Base-by-base conservation (phyloP, 1,139 yeast species). In the Protomyces inouyei region DNA sequence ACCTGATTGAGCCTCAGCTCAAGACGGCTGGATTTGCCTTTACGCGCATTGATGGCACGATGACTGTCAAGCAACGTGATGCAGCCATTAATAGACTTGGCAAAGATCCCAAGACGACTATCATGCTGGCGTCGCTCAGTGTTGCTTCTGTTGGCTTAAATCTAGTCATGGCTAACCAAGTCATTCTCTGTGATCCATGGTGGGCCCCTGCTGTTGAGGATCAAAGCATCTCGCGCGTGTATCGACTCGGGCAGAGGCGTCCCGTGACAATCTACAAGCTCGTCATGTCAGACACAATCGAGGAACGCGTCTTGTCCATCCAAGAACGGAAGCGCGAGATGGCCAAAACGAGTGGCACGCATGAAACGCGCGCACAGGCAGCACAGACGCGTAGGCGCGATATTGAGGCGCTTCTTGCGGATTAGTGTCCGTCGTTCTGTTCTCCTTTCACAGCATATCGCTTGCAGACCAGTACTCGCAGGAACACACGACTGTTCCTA, bases 181-280 rank as follows among this genome's bases (percentile, higher is more conserved):
- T 84, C 21, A 76, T 84, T 2, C 69, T 84, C 23, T 73, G 79
- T 64, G 87, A 84, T 69, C 87, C 87, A 3, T 84, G 85, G 84
- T 84, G 87, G 87, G 84, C 84, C 69, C 87, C 87, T 10, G 63
- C 63, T n/a, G 37, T 52, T 82, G 80, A 78, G 52, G 85, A 83
- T 68, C 88, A 84, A 69, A 86, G 87, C 0, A 77, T 83, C 69
- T 87, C 84, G 70, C 76, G 88, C 55, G 86, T 82, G 4, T 83
- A 84, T 70, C 76, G 88, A 67, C 78, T 84, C 46, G 88, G 88
- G 1, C 88, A 84, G 72, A 77, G 77, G 4, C 72, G 75, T 9
- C 79, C 78, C n/a, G 87, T 84, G 25, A 78, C 78, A n/a, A 87
- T 84, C 28, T 78, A 81, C 70, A 80, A 81, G 65, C 72, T 84